Base-by-base conservation (phyloP, 2,329 filamentous ascomycete genomes). In the Rhinocladiella mackenziei region DNA sequence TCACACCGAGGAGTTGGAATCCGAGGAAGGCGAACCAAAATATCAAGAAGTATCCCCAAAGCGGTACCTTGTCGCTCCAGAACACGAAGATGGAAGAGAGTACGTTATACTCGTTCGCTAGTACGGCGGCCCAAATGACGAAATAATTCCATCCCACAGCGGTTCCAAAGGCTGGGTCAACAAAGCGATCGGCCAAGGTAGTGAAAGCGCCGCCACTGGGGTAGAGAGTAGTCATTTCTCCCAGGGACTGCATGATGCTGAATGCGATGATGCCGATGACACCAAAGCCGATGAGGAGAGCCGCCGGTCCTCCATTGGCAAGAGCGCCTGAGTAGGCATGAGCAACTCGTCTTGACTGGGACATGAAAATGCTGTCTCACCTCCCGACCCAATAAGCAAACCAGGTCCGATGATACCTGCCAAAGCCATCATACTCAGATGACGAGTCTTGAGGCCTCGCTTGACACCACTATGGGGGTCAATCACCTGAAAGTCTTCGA, bases 221-320 rank as follows among this genome's bases (percentile, higher is more conserved):
- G 19, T 89, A 80, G 57, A 81, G 87, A 7, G 84, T 82, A 8
- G 85, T 83, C 74, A 91, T 84, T 66, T 94, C 75, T 40, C 72
- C 72, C 19, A 78, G 46, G 33, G 71, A 73, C 35, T 74, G 73
- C 82, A 91, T 89, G 65, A 91, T 80, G 2, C 82, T 80, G 69
- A 79, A 91, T 35, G 91, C 78, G 43, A 89, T 76, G 11, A 78
- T 72, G 39, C 77, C 77, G 56, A 80, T 69, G 48, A 80, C 72
- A 4, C 70, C 55, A 57, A 78, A 81, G 39, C 60, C 60, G 37
- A 67, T 51, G 3, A 67, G 41, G 34, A 67, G 48, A 43, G 60
- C 52, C 3, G 57, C 65, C n/a, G 65, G 65, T 2, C 66, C 66
- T 38, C 65, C 66, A 29, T 45, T 48, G 13, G 51, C 42, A 9